Evolutionary conservation across 352 stramenopile species (phyloP).

Genomic region (Pythium myriotylum): DNA sequence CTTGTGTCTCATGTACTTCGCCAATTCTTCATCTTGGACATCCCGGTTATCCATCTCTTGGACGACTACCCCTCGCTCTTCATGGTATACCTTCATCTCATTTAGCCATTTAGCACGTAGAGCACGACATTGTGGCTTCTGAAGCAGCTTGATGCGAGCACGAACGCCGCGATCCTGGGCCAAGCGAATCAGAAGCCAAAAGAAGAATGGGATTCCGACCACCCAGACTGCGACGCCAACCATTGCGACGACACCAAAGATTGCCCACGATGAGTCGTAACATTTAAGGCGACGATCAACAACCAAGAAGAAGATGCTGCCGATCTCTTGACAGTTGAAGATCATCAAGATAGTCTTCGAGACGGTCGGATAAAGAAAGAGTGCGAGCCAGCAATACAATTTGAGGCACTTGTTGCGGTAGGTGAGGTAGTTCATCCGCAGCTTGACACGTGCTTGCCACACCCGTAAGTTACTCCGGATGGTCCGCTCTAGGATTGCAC

Average conservation of each 20-base stretch:
- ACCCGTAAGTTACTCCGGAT: constrained; percentile 74
- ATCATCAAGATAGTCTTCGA: constrained; percentile 80
- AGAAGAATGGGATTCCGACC: constrained; percentile 78
- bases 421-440: constrained; percentile 84
- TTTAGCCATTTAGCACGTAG: constrained; percentile 69
- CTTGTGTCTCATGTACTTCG: constrained; percentile 76
- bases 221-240: constrained; percentile 70
- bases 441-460: constrained; percentile 75
- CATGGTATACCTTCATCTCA: constrained; percentile 53
- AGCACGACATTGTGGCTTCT: constrained; percentile 37
- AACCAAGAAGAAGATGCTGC: constrained; percentile 59
- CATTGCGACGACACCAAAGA: constrained; percentile 64
- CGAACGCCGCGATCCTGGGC: constrained; percentile 62
- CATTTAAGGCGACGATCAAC: constrained; percentile 68
- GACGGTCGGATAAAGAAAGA: constrained; percentile 77
- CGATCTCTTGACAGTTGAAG: constrained; percentile 83
- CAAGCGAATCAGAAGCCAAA: constrained; percentile 70
- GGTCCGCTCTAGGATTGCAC: constrained; percentile 59
- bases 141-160: constrained; percentile 48
- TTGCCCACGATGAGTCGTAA: constrained; percentile 62
- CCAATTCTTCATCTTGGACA: constrained; percentile 67
- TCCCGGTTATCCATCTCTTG: constrained; percentile 54
- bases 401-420: constrained; percentile 84
- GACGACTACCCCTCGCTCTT: constrained; percentile 47
- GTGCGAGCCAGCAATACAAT: constrained; percentile 74